Conservation (phyloP, 2,329 filamentous ascomycete genomes). For the Aureobasidium sp. region DNA sequence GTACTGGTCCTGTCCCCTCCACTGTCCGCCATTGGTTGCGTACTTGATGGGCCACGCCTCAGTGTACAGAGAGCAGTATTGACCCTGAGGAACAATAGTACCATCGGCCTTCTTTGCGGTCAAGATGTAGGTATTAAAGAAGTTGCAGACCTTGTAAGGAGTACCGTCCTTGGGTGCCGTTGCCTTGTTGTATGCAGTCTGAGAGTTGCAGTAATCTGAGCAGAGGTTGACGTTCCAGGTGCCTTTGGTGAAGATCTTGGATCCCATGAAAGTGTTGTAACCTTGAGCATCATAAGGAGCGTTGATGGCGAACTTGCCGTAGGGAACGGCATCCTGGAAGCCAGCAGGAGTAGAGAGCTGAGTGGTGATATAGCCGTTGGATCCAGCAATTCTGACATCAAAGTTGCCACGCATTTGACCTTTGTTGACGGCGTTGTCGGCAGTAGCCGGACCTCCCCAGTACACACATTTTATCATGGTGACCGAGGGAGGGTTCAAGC, state of each 20-base stretch:
- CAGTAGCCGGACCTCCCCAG: constrained; percentile 27
- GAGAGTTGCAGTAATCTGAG: constrained; percentile 18
- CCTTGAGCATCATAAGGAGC: constrained; percentile 18
- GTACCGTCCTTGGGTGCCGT: constrained; percentile 12
- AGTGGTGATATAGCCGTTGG: constrained; percentile 28
- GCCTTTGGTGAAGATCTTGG: constrained; percentile 10
- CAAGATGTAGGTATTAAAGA: constrained; percentile 7
- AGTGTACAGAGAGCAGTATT: constrained; percentile 15
- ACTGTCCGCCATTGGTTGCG: constrained; percentile 17
- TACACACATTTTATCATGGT: constrained; percentile 21
- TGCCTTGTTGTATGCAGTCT: constrained; percentile 15
- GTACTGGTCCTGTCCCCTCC: constrained; percentile 13
- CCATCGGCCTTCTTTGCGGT: neutral
- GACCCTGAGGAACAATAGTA: neutral
- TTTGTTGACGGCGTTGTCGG: constrained; percentile 21
- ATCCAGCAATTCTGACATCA: constrained; percentile 29
- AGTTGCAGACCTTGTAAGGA: neutral
- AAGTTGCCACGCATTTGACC: constrained; percentile 27
- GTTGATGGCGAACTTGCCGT: constrained; percentile 15
- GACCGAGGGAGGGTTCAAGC: constrained; percentile 12
- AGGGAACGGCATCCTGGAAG: constrained; percentile 20
- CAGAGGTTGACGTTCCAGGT: constrained; percentile 21
- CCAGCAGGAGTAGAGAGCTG: constrained; percentile 21
- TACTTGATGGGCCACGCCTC: constrained; percentile 13
- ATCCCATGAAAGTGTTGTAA: constrained; percentile 15